Percentiles rank a stretch among this genome's conserved stretches.
These are phyloP conservation scores for Cystobasidium pallidum DNA, from an alignment of 1,284 basidiomycete genomes.

Conservation along the genomic window DNA sequence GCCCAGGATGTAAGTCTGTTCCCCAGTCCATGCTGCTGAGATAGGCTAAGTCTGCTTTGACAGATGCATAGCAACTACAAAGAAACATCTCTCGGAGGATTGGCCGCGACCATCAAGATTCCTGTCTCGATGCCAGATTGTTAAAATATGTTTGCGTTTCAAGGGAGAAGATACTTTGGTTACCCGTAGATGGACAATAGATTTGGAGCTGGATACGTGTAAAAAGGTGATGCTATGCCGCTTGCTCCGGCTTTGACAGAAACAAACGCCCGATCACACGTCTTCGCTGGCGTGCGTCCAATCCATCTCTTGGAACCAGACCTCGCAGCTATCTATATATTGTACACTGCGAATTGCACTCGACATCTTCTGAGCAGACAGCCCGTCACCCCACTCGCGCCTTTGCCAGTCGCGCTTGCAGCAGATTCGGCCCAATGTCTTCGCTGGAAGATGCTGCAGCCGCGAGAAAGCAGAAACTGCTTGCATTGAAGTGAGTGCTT, in stretches of 20 bases:
- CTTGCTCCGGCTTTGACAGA: too few relatives aligned
- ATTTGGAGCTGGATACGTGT: too few relatives aligned
- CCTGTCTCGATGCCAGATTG: slow-evolving; percentile 73
- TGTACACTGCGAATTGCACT: too few relatives aligned
- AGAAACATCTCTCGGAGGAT: slow-evolving; percentile 67
- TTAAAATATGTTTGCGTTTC: slow-evolving; percentile 52
- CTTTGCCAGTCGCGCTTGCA: background rate
- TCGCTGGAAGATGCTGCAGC: slow-evolving; percentile 44
- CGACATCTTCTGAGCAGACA: background rate
- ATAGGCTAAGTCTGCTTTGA: slow-evolving; percentile 51
- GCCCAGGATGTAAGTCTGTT: slow-evolving; percentile 60
- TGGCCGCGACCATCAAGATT: slow-evolving; percentile 68
- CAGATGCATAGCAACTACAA: slow-evolving; percentile 90
- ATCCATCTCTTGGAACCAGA: too few relatives aligned
- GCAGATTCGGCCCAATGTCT: slow-evolving; percentile 7
- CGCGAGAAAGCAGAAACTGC: slow-evolving; percentile 43
- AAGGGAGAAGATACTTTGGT: too few relatives aligned
- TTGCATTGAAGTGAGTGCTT: slow-evolving; percentile 29
- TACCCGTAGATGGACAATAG: too few relatives aligned
- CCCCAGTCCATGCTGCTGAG: slow-evolving; percentile 55
- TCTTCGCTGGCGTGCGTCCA: too few relatives aligned
- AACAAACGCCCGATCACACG: too few relatives aligned
- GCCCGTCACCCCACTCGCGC: background rate
- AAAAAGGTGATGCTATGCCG: too few relatives aligned
- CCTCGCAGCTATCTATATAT: too few relatives aligned